phyloP scores from a whole-genome alignment of 2,329 filamentous ascomycete species.

The Monosporascus sp. region DNA sequence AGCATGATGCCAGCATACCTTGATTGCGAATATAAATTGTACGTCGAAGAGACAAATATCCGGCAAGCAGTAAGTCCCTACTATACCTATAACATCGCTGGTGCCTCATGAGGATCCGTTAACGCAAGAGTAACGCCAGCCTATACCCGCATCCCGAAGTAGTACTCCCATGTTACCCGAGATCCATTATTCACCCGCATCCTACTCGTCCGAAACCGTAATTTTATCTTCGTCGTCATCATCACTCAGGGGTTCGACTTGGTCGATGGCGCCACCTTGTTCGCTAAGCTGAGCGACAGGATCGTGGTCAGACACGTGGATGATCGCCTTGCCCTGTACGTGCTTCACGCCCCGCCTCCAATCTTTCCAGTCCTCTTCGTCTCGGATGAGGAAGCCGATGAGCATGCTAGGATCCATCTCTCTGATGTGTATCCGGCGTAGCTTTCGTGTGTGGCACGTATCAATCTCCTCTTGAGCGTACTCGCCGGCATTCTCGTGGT shows the following conservation, averaged over 20 bases:
- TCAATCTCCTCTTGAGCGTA: slow-evolving; percentile 71
- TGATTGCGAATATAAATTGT: too few species aligned
- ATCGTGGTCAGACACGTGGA: slow-evolving; percentile 74
- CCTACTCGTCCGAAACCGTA: not conserved
- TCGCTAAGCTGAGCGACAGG: slow-evolving; percentile 54
- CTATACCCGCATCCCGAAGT: not conserved
- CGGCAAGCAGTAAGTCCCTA: not conserved
- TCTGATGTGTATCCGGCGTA: slow-evolving; percentile 76
- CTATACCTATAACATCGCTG: not conserved
- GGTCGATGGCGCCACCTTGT: slow-evolving; percentile 72
- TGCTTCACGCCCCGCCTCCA: slow-evolving; percentile 76
- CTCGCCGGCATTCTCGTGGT: slow-evolving; percentile 48
- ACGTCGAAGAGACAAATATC: not conserved
- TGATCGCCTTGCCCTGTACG: slow-evolving; percentile 76
- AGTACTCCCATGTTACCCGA: not conserved
- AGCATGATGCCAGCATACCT: too few species aligned
- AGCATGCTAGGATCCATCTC: slow-evolving; percentile 99
- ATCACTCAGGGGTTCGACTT: slow-evolving; percentile 85
- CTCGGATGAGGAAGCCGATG: slow-evolving; percentile 82
- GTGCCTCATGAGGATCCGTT: not conserved
- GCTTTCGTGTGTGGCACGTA: slow-evolving; percentile 80
- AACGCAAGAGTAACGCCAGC: not conserved
- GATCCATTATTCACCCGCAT: not conserved
- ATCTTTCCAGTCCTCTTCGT: slow-evolving; percentile 75
- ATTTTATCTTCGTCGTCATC: slow-evolving; percentile 39